These are phyloP conservation scores for Fusarium irregulare DNA, from an alignment of 2,329 filamentous ascomycete genomes.

Conservation along the genomic window DNA sequence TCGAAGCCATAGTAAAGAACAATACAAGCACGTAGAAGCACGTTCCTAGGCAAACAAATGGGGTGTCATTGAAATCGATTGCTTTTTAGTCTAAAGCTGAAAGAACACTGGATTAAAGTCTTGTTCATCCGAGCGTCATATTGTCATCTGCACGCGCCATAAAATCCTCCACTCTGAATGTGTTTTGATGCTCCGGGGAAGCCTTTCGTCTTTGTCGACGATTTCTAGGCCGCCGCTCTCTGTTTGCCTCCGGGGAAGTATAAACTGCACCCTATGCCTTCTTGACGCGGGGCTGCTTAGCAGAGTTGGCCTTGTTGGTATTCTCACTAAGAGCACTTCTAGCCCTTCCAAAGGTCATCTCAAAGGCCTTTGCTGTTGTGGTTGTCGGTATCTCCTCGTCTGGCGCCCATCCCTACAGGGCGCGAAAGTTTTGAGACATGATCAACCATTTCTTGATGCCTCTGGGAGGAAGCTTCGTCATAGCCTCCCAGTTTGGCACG, in stretches of 20 bases:
- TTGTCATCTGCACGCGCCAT: conserved; percentile 9
- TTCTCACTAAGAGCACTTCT: conserved; percentile 22
- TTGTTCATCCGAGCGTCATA: not conserved
- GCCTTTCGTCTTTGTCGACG: not conserved
- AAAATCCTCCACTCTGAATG: not conserved
- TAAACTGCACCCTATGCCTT: conserved; percentile 10
- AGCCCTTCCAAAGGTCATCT: not conserved
- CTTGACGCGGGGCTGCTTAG: conserved; percentile 16
- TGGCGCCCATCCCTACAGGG: conserved; percentile 52
- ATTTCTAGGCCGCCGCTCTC: not conserved
- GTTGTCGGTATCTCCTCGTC: conserved; percentile 8
- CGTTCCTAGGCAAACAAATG: conserved; percentile 1
- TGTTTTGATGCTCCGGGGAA: conserved; percentile 1
- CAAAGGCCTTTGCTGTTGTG: conserved; percentile 2
- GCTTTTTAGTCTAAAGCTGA: not conserved
- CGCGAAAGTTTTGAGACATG: conserved; percentile 77
- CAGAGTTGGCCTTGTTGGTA: conserved; percentile 17
- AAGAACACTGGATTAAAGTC: not conserved
- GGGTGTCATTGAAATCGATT: not conserved
- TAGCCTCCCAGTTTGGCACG: conserved; percentile 77
- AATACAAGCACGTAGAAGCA: conserved; percentile 23
- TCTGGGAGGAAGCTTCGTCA: conserved; percentile 64
- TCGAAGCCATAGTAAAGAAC: conserved; percentile 22
- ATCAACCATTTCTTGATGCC: conserved; percentile 72
- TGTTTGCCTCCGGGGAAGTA: not conserved